Evolutionary conservation across 139 green algal genomes (phyloP).

Genomic region (Mesotaenium endlicherianum): DNA sequence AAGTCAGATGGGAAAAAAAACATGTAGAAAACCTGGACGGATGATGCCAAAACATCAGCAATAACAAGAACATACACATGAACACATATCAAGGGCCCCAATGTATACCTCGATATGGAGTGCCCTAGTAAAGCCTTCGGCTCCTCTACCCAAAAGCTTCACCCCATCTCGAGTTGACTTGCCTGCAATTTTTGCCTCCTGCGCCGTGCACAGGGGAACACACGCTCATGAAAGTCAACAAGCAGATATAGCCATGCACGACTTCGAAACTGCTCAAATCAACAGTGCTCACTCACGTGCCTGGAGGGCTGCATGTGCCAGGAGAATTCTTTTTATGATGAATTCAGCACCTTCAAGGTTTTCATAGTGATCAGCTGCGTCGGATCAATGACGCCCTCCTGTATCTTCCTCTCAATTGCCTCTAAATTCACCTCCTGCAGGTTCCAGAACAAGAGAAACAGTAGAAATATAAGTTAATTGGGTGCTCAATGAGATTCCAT

Average conservation of each 20-base stretch:
- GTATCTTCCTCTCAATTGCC: slow-evolving; percentile 58
- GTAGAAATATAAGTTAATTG: background rate
- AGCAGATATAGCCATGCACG: slow-evolving; percentile 53
- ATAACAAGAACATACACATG: slow-evolving; percentile 12
- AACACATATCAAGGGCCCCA: background rate
- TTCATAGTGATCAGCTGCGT: slow-evolving; percentile 85
- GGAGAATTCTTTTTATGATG: background rate
- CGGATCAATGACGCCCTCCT: slow-evolving; percentile 67
- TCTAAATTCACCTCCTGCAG: slow-evolving; percentile 7
- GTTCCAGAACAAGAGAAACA: background rate
- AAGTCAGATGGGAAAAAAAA: background rate
- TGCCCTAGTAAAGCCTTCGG: slow-evolving; percentile 24
- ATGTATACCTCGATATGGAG: slow-evolving; percentile 40
- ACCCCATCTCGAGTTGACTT: slow-evolving; percentile 76
- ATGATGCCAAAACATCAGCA: background rate
- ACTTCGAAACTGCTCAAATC: background rate
- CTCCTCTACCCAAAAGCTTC: slow-evolving; percentile 73
- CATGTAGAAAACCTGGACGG: background rate
- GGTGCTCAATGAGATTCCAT: background rate
- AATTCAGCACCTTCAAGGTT: slow-evolving; percentile 29
- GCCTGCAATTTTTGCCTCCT: slow-evolving; percentile 65
- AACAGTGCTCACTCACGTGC: background rate
- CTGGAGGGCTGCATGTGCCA: background rate
- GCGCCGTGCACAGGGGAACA: background rate
- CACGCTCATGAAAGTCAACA: background rate